These are phyloP conservation scores for Lactarius deliciosus DNA, from an alignment of 768 basidiomycete species.

Conservation along the genomic window DNA sequence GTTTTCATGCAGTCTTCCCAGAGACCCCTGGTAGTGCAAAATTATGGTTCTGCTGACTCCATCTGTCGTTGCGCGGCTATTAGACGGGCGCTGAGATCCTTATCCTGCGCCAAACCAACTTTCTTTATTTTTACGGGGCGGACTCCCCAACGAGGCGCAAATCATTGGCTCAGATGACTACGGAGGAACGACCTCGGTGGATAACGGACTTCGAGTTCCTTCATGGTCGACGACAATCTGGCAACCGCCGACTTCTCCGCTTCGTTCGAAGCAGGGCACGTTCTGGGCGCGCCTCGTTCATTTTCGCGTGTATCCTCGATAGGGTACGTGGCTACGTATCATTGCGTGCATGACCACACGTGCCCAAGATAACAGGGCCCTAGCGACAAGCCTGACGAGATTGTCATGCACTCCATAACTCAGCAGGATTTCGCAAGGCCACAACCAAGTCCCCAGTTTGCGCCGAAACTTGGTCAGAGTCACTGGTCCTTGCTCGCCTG, in stretches of 20 bases:
- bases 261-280: not conserved
- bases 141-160: not conserved
- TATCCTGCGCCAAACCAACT: not conserved
- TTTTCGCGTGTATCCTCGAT: not conserved
- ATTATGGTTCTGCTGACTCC: not conserved
- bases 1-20: not conserved
- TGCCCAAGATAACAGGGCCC: not conserved
- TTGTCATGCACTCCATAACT: not conserved
- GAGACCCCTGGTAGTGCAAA: conserved; percentile 16
- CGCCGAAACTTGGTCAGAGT: not conserved
- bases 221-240: not conserved
- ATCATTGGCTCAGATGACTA: not conserved
- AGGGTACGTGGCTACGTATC: not conserved
- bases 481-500: not conserved
- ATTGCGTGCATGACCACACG: not conserved
- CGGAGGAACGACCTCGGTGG: not conserved
- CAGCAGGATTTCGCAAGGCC: not conserved
- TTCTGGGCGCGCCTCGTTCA: not conserved
- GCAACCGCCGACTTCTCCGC: not conserved
- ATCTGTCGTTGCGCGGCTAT: not conserved
- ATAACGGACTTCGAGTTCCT: not conserved
- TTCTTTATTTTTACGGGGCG: not conserved
- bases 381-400: not conserved
- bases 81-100: not conserved
- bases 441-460: not conserved